phyloP scores from a whole-genome alignment of 2,329 filamentous ascomycete species.

The Aspergillus phoenicis region DNA sequence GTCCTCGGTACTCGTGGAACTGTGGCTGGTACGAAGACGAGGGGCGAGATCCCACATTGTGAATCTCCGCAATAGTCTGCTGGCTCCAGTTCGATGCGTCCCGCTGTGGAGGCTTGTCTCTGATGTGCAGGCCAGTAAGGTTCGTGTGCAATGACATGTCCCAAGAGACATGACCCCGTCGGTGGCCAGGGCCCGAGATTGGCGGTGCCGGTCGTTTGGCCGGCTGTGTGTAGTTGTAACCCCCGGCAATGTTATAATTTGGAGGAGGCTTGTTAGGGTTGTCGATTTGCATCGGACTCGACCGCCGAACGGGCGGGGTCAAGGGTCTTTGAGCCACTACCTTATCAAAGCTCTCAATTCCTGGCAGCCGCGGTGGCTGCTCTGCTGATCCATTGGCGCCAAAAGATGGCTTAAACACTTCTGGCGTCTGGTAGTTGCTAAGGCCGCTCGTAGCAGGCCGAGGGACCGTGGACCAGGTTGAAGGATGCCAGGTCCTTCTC shows the following conservation, averaged over 20 bases:
- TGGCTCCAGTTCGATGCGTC: constrained; percentile 48
- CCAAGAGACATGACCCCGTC: constrained; percentile 52
- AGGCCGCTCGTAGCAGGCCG: constrained; percentile 71
- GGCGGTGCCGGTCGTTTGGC: constrained; percentile 43
- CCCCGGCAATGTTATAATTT: constrained; percentile 34
- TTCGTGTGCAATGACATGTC: constrained; percentile 51
- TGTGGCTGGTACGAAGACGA: constrained; percentile 39
- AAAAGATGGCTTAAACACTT: constrained; percentile 61
- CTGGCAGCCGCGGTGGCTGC: constrained; percentile 73
- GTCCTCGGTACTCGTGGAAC: constrained; percentile 32
- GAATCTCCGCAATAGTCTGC: constrained; percentile 47
- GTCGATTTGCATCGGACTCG: constrained; percentile 80
- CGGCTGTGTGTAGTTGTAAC: constrained; percentile 39
- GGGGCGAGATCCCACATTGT: constrained; percentile 40
- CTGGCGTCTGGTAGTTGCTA: constrained; percentile 73
- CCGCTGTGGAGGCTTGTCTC: constrained; percentile 38
- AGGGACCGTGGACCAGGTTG: constrained; percentile 62
- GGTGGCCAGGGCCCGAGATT: constrained; percentile 48
- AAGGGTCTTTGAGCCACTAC: constrained; percentile 61
- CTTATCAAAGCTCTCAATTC: constrained; percentile 89
- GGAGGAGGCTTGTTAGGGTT: constrained; percentile 42
- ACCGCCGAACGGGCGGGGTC: constrained; percentile 65
- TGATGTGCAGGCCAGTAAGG: constrained; percentile 47
- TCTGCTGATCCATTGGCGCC: constrained; percentile 54
- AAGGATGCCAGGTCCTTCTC: constrained; percentile 87